Evolutionary conservation across 1,284 basidiomycete species (phyloP), one percentile per base, ranked within the genome.

Genomic region (Mycena citricolor): DNA sequence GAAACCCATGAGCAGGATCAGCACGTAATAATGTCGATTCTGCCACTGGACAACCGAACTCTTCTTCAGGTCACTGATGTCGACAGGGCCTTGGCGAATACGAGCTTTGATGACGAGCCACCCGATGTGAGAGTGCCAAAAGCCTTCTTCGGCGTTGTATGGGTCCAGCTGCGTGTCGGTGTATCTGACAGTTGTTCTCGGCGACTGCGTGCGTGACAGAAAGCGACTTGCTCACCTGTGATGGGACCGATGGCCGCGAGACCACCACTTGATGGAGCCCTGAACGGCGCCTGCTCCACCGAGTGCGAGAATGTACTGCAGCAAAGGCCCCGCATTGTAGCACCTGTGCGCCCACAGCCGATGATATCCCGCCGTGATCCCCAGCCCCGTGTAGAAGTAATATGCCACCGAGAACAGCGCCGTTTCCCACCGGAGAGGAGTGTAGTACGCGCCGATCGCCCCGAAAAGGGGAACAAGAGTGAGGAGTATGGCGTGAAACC

Each of bases 201-300:
- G 17, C 79, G 79, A 87, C 87, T 90, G 88, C 87, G 89, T n/a
- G n/a, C n/a, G n/a, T n/a, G n/a, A n/a, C n/a, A n/a, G n/a, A n/a
- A n/a, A n/a, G n/a, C n/a, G n/a, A n/a, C n/a, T n/a, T n/a, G n/a
- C n/a, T n/a, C 91, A 80, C 39, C n/a, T n/a, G 66, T 94, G 91
- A 68, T 94, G 91, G 10, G 92, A 90, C 51, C 93, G 85, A 71
- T 95, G 92, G 49, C 90, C 90, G 38, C 91, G 79, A 17, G 83
- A 83, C 93, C 92, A 94, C 92, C 92, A 94, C 58, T 79, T 77
- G 65, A 89, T 87, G n/a, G 84, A 86, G 14, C 87, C 87, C 59
- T 90, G 73, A 26, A 87, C 85, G 11, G 87, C 83, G 49, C 85
- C 87, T 0, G 83, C 77, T 26, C 87, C 88, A 10, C 79, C 74